These are phyloP conservation scores for Monilinia aucupariae DNA, from an alignment of 2,329 filamentous ascomycete species.

Conservation along the genomic window DNA sequence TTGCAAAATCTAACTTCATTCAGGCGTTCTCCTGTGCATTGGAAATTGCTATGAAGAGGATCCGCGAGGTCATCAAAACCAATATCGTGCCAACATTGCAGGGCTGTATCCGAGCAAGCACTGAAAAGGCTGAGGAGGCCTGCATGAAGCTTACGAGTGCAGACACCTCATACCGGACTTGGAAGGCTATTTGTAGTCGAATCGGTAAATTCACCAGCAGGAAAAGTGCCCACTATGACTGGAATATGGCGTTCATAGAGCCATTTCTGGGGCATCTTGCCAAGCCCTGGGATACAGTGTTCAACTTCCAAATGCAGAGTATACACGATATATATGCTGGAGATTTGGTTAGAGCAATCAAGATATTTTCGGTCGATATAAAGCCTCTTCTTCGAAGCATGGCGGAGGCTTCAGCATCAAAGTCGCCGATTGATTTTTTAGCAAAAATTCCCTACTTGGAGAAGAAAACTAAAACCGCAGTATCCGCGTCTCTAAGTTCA, in stretches of 20 bases:
- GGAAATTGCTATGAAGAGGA: background rate
- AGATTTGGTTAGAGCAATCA: background rate
- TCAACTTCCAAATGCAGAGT: background rate
- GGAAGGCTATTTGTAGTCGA: background rate
- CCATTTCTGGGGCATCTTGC: background rate
- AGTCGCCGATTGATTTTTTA: background rate
- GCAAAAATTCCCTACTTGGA: background rate
- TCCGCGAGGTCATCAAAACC: background rate
- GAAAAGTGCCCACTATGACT: background rate
- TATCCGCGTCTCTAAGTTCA: background rate
- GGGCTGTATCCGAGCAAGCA: background rate
- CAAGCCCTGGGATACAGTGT: background rate
- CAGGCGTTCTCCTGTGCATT: background rate
- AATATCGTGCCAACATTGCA: background rate
- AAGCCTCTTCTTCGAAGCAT: background rate
- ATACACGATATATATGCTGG: background rate
- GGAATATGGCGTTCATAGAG: background rate
- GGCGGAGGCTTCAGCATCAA: background rate
- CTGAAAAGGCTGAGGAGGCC: background rate
- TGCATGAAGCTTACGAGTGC: background rate
- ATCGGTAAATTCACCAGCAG: background rate
- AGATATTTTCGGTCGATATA: background rate
- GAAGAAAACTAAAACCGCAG: background rate
- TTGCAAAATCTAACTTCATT: background rate
- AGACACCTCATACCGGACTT: background rate